A percentile compares a stretch with the other conserved stretches of the same genome.
Evolutionary conservation across 805 yeast genomes (phyloP).

Genomic region (Candida caryicola): DNA sequence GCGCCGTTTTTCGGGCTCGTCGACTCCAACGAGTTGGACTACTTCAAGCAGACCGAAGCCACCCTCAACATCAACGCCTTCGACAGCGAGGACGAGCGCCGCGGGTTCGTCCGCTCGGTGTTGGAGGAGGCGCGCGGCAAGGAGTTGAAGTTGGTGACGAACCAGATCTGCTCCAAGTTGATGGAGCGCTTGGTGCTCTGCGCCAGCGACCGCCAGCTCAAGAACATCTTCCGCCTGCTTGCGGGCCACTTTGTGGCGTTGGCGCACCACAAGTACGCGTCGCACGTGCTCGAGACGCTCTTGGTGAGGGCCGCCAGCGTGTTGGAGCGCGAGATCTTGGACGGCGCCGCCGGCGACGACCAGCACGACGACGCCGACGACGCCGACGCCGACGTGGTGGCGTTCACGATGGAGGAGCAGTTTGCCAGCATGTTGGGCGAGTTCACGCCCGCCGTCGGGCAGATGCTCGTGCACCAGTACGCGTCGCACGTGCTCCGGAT

Average conservation of each 20-base stretch:
- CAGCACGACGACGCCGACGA: conserved; percentile 32
- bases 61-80: conserved; percentile 80
- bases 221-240: conserved; percentile 62
- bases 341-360: conserved; percentile 20
- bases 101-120: conserved; percentile 70
- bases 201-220: conserved; percentile 64
- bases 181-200: conserved; percentile 79
- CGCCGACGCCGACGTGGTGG: conserved; percentile 35
- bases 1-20: conserved; percentile 79
- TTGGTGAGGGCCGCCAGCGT: conserved; percentile 71
- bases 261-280: conserved; percentile 84
- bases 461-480: conserved; percentile 71
- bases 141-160: conserved; percentile 87
- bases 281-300: conserved; percentile 89
- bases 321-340: conserved; percentile 67
- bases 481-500: conserved; percentile 86
- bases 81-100: conserved; percentile 66
- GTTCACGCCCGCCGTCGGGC: conserved; percentile 53
- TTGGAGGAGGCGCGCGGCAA: conserved; percentile 85
- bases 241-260: conserved; percentile 72
- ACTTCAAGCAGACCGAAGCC: conserved; percentile 90
- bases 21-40: conserved; percentile 79
- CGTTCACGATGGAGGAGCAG: conserved; percentile 61
- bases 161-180: conserved; percentile 91
- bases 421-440: conserved; percentile 66